A percentile compares a stretch with the other conserved stretches of the same genome.
phyloP scores from a whole-genome alignment of 1,139 yeast genomes.

The Scheffersomyces stambukii region DNA sequence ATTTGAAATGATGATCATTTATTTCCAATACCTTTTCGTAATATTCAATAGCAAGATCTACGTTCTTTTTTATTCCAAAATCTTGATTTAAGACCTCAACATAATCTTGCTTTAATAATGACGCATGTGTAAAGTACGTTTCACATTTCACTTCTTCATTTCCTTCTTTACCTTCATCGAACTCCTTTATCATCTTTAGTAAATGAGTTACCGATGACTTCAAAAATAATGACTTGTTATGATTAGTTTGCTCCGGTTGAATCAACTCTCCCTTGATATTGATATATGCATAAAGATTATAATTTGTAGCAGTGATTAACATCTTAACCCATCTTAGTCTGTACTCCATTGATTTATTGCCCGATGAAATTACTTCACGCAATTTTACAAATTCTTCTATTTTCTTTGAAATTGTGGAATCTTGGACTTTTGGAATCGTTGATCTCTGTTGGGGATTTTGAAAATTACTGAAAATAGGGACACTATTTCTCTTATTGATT shows the following conservation, averaged over 20 bases:
- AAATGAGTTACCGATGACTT: conserved; percentile 41
- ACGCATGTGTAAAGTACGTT: conserved; percentile 36
- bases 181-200: conserved; percentile 33
- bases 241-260: conserved; percentile 25
- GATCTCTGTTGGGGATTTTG: conserved; percentile 5
- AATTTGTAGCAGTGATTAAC: conserved; percentile 40
- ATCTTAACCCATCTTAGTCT: conserved; percentile 44
- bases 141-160: conserved; percentile 24
- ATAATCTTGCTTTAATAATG: conserved; percentile 37
- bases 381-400: conserved; percentile 34
- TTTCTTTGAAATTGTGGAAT: conserved; percentile 24
- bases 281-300: conserved; percentile 36
- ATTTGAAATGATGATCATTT: conserved; percentile 30
- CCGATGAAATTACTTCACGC: conserved; percentile 37
- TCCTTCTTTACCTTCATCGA: conserved; percentile 21
- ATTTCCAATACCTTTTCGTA: conserved; percentile 31
- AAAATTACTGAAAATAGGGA: conserved; percentile 6
- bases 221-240: conserved; percentile 34
- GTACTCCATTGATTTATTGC: conserved; percentile 41
- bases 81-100: conserved; percentile 30
- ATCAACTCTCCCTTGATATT: conserved; percentile 44
- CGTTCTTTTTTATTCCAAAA: conserved; percentile 31
- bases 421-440: conserved; percentile 12
- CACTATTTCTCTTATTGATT: conserved; percentile 8
- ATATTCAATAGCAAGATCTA: conserved; percentile 26